Evolutionary conservation across 2,329 filamentous ascomycete species (phyloP).

Genomic region (Exserohilum rostratum): DNA sequence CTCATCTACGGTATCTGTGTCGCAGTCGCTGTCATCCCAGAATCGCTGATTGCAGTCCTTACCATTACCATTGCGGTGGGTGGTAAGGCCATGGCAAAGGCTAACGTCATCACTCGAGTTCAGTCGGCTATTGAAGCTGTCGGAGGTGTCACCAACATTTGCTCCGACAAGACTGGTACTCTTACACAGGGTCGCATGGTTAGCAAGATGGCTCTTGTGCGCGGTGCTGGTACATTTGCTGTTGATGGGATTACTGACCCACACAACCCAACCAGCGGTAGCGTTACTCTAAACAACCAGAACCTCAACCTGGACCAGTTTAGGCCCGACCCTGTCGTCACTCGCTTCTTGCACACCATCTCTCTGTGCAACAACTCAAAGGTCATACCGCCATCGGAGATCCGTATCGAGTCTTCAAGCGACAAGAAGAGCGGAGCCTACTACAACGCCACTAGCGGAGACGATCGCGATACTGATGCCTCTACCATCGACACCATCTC

Average conservation of each 20-base stretch:
- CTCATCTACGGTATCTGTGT: slow-evolving; percentile 57
- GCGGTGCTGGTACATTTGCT: slow-evolving; percentile 41
- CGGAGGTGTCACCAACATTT: slow-evolving; percentile 51
- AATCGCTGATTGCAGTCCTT: slow-evolving; percentile 67
- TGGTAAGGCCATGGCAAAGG: slow-evolving; percentile 50
- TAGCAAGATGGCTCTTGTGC: slow-evolving; percentile 46
- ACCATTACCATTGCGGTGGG: slow-evolving; percentile 67
- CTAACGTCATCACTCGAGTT: slow-evolving; percentile 50
- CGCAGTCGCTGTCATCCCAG: slow-evolving; percentile 55
- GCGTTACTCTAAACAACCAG: slow-evolving; percentile 38
- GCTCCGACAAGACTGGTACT: slow-evolving; percentile 51
- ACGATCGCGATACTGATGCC: slow-evolving; percentile 40
- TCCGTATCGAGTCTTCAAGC: slow-evolving; percentile 56
- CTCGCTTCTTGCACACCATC: slow-evolving; percentile 45
- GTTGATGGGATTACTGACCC: slow-evolving; percentile 45
- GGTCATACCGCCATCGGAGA: slow-evolving; percentile 33
- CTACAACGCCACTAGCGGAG: slow-evolving; percentile 31
- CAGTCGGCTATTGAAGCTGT: slow-evolving; percentile 49
- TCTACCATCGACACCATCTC: slow-evolving; percentile 41
- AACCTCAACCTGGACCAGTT: slow-evolving; percentile 34
- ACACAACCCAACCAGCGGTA: slow-evolving; percentile 44
- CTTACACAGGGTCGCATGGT: slow-evolving; percentile 51
- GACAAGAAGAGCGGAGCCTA: slow-evolving; percentile 53
- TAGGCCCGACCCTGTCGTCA: slow-evolving; percentile 25
- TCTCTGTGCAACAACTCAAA: slow-evolving; percentile 50